Conservation (phyloP, 176 grass and related monocot species). For the Secale cereale region DNA sequence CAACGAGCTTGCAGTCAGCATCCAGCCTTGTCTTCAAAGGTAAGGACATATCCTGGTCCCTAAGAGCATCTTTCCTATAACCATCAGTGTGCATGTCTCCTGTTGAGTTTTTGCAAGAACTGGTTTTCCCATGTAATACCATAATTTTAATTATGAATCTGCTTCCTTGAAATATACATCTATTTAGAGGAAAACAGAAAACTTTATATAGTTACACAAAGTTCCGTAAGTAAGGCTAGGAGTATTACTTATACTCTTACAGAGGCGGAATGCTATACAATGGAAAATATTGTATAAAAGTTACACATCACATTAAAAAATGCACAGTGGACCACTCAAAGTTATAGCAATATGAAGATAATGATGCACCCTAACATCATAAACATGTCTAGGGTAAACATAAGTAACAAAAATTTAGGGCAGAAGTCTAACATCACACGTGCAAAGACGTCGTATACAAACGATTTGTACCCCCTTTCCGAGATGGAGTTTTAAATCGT, state of each 20-base stretch:
- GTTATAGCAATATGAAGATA: no score
- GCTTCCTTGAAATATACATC: neutral
- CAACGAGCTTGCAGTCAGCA: no score
- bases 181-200: neutral
- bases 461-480: no score
- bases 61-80: conserved; percentile 46
- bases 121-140: conserved; percentile 34
- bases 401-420: no score
- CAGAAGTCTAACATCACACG: no score
- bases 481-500: no score
- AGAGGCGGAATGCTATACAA: neutral
- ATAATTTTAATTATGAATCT: conserved; percentile 12
- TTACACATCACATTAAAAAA: neutral
- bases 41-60: neutral
- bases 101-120: conserved; percentile 29
- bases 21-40: no score
- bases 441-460: no score
- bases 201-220: neutral
- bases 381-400: no score
- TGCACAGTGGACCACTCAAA: no score
- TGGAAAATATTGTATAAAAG: neutral
- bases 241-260: neutral
- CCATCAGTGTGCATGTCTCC: conserved; percentile 45
- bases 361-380: no score
- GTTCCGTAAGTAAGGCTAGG: neutral